Evolutionary conservation across 768 basidiomycete species (phyloP), one percentile per base, ranked within the genome.

Genomic region (Exsudoporus frostii): DNA sequence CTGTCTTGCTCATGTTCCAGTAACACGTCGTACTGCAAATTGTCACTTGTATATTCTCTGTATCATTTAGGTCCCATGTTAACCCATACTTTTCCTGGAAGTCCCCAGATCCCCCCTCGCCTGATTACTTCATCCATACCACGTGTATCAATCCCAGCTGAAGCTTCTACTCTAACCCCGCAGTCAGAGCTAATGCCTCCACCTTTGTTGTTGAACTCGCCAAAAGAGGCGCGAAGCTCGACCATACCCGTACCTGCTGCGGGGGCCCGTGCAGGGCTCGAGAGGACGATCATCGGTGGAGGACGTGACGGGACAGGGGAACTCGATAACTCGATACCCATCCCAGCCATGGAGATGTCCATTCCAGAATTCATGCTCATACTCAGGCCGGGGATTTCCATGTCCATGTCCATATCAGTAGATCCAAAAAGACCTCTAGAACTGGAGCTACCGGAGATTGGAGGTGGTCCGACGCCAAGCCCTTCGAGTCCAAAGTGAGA

Each of bases 51-150:
- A 29, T 33, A 46, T 41, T 19, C 9, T 13, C 13, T 56, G 53
- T 59, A 47, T 51, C 22, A 63, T 38, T 36, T 59, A 37, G 45
- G 47, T 30, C 61, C 57, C 50, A 40, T 57, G 30, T 52, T 57
- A 29, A 49, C 46, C 79, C 79, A 92, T 30, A 90, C 74, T 52
- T 84, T 76, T 19, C 88, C 90, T 37, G 86, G 74, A 48, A 92
- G 64, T 5, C 87, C 82, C 50, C 89, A 76, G 9, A 79, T 71
- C 7, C 90, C 89, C 4, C 90, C 90, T 15, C 90, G 76, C 43
- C 90, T 76, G 56, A 83, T 80, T 34, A 83, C 75, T 64, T 92
- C 88, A 59, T 89, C 88, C 63, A 91, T 69, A 22, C 73, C 73
- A 33, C 81, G 78, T 9, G 71, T 65, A 50, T 82, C 78, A 43